Conservation (phyloP, 83 land plant genomes). For the Diphasiastrum complanatum region DNA sequence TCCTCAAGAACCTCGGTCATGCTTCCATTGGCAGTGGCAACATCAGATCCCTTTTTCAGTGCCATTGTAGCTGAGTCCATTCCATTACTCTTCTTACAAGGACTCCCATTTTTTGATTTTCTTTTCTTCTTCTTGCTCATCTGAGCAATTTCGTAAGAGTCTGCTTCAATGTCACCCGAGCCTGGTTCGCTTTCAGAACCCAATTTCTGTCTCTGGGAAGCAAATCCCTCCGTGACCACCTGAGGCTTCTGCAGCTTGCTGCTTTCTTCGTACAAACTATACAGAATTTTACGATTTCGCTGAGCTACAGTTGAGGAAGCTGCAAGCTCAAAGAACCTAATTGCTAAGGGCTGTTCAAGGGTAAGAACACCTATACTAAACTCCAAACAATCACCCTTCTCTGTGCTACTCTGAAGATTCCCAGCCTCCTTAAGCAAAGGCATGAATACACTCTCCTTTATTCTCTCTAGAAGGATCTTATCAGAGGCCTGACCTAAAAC, state of each 20-base stretch:
- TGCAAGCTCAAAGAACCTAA: constrained; percentile 53
- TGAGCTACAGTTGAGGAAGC: constrained; percentile 54
- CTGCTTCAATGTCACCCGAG: too few relatives aligned
- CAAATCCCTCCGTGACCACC: too few relatives aligned
- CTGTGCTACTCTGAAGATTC: constrained; percentile 21
- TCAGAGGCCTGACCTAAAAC: constrained; percentile 40
- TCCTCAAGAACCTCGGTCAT: too few relatives aligned
- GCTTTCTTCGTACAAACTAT: constrained; percentile 51
- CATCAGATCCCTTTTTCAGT: too few relatives aligned
- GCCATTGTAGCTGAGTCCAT: too few relatives aligned
- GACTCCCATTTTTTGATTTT: too few relatives aligned
- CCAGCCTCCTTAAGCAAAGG: constrained; percentile 41
- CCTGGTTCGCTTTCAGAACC: too few relatives aligned
- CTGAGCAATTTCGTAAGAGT: too few relatives aligned
- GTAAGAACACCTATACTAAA: constrained; percentile 40
- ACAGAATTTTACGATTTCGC: constrained; percentile 66
- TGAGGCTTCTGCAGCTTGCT: constrained; percentile 60
- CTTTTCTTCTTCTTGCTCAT: too few relatives aligned
- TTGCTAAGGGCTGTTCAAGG: constrained; percentile 37
- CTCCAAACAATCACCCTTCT: constrained; percentile 20
- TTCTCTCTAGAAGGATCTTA: constrained; percentile 57
- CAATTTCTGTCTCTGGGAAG: too few relatives aligned
- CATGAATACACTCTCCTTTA: constrained; percentile 53
- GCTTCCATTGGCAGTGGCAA: too few relatives aligned
- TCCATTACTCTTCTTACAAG: too few relatives aligned